Conservation (phyloP, 176 grass and related monocot species). For the Areca catechu region DNA sequence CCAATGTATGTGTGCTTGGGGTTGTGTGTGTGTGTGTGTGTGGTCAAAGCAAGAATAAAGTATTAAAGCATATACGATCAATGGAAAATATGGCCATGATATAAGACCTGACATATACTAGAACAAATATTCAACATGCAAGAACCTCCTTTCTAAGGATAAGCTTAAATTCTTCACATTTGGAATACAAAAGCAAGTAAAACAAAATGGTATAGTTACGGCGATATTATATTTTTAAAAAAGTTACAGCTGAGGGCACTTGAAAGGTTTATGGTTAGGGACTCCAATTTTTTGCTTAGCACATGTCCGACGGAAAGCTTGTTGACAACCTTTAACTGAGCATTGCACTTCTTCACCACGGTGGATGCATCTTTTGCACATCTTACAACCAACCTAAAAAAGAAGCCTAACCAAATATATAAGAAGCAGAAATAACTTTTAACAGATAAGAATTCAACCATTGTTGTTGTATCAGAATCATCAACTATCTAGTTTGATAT, state of each 20-base stretch:
- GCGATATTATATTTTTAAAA: constrained; percentile 8
- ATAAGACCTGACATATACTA: neutral
- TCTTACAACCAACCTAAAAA: constrained; percentile 15
- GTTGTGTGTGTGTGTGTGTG: too few species aligned
- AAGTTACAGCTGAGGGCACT: constrained; percentile 23
- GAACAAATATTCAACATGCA: neutral
- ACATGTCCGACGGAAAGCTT: constrained; percentile 8
- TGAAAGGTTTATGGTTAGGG: constrained; percentile 11
- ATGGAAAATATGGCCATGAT: too few species aligned
- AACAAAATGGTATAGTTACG: constrained; percentile 2
- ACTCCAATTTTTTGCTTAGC: neutral
- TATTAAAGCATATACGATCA: too few species aligned
- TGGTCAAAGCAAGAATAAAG: too few species aligned
- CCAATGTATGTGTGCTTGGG: too few species aligned
- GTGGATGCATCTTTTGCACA: constrained; percentile 9
- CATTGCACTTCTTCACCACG: constrained; percentile 13
- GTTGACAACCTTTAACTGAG: constrained; percentile 5
- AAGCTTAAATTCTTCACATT: neutral
- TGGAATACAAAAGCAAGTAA: constrained; percentile 7
- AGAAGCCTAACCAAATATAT: constrained; percentile 7
- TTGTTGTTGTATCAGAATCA: neutral
- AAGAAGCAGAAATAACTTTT: constrained; percentile 11
- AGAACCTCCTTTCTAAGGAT: neutral
- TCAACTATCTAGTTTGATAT: neutral
- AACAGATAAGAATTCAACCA: constrained; percentile 5